Base-by-base conservation (phyloP, 164 flowering plant genomes). In the Macadamia integrifolia region DNA sequence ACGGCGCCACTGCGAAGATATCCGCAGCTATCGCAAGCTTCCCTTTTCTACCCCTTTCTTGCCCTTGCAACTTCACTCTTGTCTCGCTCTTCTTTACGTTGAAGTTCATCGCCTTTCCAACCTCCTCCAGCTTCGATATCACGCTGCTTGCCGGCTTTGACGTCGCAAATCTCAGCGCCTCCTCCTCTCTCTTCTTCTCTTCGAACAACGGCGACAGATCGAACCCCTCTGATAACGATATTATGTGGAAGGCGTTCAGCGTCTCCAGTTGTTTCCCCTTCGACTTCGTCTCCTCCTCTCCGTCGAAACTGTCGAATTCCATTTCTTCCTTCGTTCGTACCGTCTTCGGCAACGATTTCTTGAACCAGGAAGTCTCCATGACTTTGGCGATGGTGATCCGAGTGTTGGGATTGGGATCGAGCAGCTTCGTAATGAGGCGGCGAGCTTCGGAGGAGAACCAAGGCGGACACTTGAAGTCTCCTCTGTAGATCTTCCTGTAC, bases 11-110 rank as follows among this genome's bases (percentile, higher is more conserved):
- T 2, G 88, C 79, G 66, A 79, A 85, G 1, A 88, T 69, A 60
- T 88, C 91, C 9, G 88, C 94, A 7, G 65, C 79, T 0, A 88
- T 83, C 6, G 76, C 76, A 59, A 88, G 60, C 58, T 77, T 84
- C 72, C 91, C 94, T 66, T 85, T 87, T 48, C 94, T 69, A 2
- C 94, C 91, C 1, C 68, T 59, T 74, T 85, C 84, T 60, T 75
- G 73, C 10, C 89, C 87, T 62, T 81, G 77, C 71, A 85, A 56
- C 65, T 70, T 67, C 60, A 85, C 83, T 31, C 67, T 71, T 23
- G 77, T 64, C 11, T 81, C 85, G 69, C 78, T 83, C 79, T 73
- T 82, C 72, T 70, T 76, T 64, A 85, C 78, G 61, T 43, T 72
- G 69, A 82, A 82, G 43, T 71, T 83, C 74, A 64, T 68, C 14